Base-by-base conservation (phyloP, 2,329 filamentous ascomycete genomes). In the Hymenoscyphus repandus region DNA sequence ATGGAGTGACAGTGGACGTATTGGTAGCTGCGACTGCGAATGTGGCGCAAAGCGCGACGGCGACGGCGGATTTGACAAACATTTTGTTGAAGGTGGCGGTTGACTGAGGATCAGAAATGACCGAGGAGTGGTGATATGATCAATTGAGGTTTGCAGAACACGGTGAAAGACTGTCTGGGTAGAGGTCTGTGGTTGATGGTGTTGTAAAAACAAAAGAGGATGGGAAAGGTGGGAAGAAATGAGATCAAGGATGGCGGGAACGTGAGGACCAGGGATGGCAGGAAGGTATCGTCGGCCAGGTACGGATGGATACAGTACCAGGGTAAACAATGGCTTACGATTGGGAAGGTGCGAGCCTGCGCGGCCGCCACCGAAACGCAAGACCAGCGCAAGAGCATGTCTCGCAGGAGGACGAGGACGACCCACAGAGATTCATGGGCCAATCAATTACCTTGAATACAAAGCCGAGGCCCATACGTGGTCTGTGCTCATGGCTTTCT, bases 1-100 rank as follows among this genome's bases (percentile, higher is more conserved):
- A 53, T 33, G 59, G 57, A 39, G 6, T 11, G 12, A 62, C 56
- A 51, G 65, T 59, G 47, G 64, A 61, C 12, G 53, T 52, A 50
- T 64, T 63, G 52, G 50, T 30, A 17, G 45, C 47, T 33, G 52
- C 60, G 40, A 53, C 55, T 34, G 55, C 56, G 33, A 54, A 59
- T 51, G 56, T 49, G 52, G 61, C 60, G 42, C 64, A 44, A 7
- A 65, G 47, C 43, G 62, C 58, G 27, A 65, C 58, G 30, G 57
- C 59, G 53, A 61, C 53, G 15, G 55, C 46, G 10, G 62, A 59
- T 22, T 59, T 62, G 52, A 53, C 54, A 44, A 64, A 56, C 65
- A 67, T 67, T 50, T 58, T 62, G 54, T 56, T 17, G 42, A 37
- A 34, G 31, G 12, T 42, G 45, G 47, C 22, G 22, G 40, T 17